Evolutionary conservation across 441 rosid genomes (phyloP).

Genomic region (Hura crepitans): DNA sequence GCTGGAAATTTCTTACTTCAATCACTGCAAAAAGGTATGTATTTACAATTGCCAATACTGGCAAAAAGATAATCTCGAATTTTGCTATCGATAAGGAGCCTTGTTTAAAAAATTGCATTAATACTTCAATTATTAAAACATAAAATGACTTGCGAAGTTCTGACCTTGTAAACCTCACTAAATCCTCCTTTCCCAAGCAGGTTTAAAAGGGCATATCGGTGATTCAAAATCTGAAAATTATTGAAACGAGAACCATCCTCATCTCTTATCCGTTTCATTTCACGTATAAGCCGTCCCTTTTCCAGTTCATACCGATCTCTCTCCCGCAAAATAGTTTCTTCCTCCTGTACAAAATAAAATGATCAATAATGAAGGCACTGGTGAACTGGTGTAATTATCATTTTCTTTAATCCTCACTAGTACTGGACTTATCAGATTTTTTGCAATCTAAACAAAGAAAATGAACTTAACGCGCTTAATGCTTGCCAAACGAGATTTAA

Average conservation of each 20-base stretch:
- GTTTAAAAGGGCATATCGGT: conserved; percentile 86
- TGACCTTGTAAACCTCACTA: conserved; percentile 99
- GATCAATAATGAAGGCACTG: conserved; percentile 20
- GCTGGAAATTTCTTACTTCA: conserved; percentile 72
- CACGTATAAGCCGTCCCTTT: conserved; percentile 94
- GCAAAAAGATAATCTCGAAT: conserved; percentile 36
- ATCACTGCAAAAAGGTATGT: conserved; percentile 53
- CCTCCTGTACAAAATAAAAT: conserved; percentile 57
- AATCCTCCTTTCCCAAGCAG: conserved; percentile 99
- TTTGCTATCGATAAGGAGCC: conserved; percentile 24
- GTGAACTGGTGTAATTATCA: conserved; percentile 11
- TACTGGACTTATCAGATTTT: conserved; percentile 1
- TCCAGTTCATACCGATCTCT: conserved; percentile 96
- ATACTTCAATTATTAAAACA: conserved; percentile 27
- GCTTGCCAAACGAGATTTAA: conserved; percentile 88
- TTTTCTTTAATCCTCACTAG: neutral
- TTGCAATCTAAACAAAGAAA: neutral
- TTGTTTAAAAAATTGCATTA: neutral
- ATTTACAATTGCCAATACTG: conserved; percentile 56
- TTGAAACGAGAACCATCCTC: conserved; percentile 98
- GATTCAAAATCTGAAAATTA: conserved; percentile 87
- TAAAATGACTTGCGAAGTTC: conserved; percentile 33
- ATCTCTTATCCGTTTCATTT: conserved; percentile 97
- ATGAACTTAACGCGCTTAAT: conserved; percentile 77
- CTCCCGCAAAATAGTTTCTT: conserved; percentile 82